Conservation (phyloP, 371 early-diverging fungal genomes). For the Mortierella sp. region DNA sequence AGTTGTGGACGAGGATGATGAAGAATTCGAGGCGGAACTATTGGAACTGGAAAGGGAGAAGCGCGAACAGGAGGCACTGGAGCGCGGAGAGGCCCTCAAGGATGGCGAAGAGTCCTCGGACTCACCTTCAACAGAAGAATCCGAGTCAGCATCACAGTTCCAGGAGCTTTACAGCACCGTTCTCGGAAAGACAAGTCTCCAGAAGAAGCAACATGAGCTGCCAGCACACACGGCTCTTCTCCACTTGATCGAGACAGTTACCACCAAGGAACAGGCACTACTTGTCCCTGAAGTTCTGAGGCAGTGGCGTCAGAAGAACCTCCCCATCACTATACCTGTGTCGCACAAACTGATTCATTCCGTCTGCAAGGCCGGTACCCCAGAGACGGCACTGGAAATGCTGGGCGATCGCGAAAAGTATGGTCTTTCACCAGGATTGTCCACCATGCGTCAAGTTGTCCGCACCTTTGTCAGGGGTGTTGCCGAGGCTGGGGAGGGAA, state of each 20-base stretch:
- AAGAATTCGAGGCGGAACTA: constrained; percentile 49
- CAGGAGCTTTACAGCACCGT: constrained; percentile 38
- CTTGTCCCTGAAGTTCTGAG: constrained; percentile 46
- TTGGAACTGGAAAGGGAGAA: constrained; percentile 49
- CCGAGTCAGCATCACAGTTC: constrained; percentile 17
- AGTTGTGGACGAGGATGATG: constrained; percentile 47
- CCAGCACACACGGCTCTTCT: constrained; percentile 36
- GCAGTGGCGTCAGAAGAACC: constrained; percentile 55
- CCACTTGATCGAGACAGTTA: constrained; percentile 24
- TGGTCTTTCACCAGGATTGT: constrained; percentile 45
- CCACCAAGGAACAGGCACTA: constrained; percentile 33
- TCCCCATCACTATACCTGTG: constrained; percentile 48
- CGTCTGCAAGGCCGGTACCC: constrained; percentile 44
- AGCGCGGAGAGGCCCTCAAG: constrained; percentile 15
- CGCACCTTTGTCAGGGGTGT: constrained; percentile 41
- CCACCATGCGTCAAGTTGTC: constrained; percentile 40
- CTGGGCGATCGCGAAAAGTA: constrained; percentile 56
- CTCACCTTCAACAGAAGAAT: neutral
- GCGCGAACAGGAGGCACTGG: constrained; percentile 43
- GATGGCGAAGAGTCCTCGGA: constrained; percentile 9
- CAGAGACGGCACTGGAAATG: constrained; percentile 54
- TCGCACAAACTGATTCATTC: constrained; percentile 39
- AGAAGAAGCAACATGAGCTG: constrained; percentile 24
- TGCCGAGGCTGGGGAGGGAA: constrained; percentile 13
- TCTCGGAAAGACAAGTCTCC: constrained; percentile 12